phyloP scores from a whole-genome alignment of 1,284 basidiomycete species.

The Lignosus rhinocerotis region DNA sequence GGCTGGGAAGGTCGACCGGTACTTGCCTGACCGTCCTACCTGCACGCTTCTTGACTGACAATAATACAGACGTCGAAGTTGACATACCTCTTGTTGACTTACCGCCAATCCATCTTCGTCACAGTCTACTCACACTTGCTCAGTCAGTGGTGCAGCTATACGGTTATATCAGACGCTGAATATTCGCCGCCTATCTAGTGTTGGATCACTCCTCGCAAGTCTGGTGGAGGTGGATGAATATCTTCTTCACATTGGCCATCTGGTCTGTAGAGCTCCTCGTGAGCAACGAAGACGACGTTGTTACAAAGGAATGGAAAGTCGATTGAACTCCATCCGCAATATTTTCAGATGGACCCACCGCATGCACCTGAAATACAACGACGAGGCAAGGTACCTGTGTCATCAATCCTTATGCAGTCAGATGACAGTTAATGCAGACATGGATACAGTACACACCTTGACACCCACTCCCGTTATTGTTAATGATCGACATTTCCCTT shows the following conservation, averaged over 20 bases:
- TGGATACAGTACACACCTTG: not conserved
- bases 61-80: slow-evolving; percentile 65
- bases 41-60: not conserved
- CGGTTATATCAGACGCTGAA: slow-evolving; percentile 2
- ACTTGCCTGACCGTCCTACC: not conserved
- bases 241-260: slow-evolving; percentile 78
- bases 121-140: slow-evolving; percentile 83
- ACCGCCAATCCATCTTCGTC: slow-evolving; percentile 80
- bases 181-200: slow-evolving; percentile 42
- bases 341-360: no score
- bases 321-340: slow-evolving; percentile 42
- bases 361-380: no score
- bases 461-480: not conserved
- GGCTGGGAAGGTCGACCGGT: slow-evolving; percentile 77
- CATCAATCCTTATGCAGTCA: not conserved
- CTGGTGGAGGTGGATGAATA: slow-evolving; percentile 89
- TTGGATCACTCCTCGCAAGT: slow-evolving; percentile 83
- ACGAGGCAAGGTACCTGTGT: no score
- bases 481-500: slow-evolving; percentile 56
- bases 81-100: slow-evolving; percentile 73
- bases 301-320: slow-evolving; percentile 75
- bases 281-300: slow-evolving; percentile 72
- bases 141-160: slow-evolving; percentile 45
- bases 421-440: not conserved
- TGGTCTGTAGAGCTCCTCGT: slow-evolving; percentile 82